Evolutionary conservation across 1,284 basidiomycete species (phyloP).

Genomic region (Trametes pubescens): DNA sequence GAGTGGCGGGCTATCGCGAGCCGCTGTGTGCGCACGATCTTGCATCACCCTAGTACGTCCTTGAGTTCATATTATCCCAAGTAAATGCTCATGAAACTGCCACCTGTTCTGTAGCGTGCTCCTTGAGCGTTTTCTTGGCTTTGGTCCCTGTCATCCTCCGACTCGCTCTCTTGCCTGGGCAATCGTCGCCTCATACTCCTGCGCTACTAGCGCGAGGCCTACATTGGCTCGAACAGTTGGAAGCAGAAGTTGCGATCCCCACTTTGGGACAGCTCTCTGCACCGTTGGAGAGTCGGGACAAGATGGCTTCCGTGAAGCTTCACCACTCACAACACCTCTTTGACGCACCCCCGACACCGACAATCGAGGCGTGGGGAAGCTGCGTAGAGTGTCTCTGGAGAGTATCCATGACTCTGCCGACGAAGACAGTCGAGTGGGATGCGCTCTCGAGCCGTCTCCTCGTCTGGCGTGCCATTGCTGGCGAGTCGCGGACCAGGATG

Average conservation of each 20-base stretch:
- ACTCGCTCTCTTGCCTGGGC: constrained; percentile 48
- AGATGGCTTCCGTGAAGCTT: constrained; percentile 32
- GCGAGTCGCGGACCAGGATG: constrained; percentile 42
- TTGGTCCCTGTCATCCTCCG: constrained; percentile 51
- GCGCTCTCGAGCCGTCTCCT: constrained; percentile 60
- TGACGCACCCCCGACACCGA: constrained; percentile 37
- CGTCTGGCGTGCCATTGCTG: constrained; percentile 58
- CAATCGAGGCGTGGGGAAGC: constrained; percentile 57
- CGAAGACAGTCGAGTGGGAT: constrained; percentile 55
- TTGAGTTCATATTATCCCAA: background rate
- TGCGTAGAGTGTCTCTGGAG: constrained; percentile 68
- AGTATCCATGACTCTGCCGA: constrained; percentile 53
- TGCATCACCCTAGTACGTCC: constrained; percentile 44
- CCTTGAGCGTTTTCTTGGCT: constrained; percentile 39
- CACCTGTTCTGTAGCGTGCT: constrained; percentile 34
- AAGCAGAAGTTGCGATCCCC: constrained; percentile 40
- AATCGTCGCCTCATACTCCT: constrained; percentile 38
- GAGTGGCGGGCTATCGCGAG: constrained; percentile 64
- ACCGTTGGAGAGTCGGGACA: background rate
- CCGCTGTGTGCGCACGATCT: constrained; percentile 57
- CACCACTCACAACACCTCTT: constrained; percentile 53
- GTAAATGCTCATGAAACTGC: constrained; percentile 12
- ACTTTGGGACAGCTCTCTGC: constrained; percentile 13
- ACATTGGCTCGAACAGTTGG: constrained; percentile 47
- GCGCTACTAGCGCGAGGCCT: constrained; percentile 48